These are phyloP conservation scores for Cucumis cinereus DNA, from an alignment of 306 rosid species.

Conservation along the genomic window DNA sequence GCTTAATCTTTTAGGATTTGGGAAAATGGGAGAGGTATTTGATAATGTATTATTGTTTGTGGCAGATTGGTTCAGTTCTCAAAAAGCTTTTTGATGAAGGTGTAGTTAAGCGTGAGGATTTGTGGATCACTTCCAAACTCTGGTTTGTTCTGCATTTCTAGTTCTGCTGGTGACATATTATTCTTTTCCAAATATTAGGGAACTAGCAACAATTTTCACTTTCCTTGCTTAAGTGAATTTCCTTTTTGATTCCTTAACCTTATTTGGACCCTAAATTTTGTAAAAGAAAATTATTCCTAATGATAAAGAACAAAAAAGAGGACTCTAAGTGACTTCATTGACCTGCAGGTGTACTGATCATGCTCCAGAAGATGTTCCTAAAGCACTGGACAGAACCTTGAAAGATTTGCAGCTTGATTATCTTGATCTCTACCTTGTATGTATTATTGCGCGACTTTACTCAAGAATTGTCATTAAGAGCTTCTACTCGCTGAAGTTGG, in stretches of 20 bases:
- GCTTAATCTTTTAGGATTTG: background rate
- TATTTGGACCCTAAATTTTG: background rate
- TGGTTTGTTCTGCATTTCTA: slow-evolving; percentile 31
- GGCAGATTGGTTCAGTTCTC: slow-evolving; percentile 56
- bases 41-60: background rate
- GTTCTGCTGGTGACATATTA: background rate
- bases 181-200: background rate
- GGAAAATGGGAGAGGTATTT: background rate
- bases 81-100: slow-evolving; percentile 63
- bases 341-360: slow-evolving; percentile 55
- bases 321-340: background rate
- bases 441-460: slow-evolving; percentile 6
- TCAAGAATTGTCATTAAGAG: background rate
- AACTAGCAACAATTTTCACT: background rate
- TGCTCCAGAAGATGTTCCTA: slow-evolving; percentile 66
- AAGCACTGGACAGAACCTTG: slow-evolving; percentile 59
- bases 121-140: slow-evolving; percentile 85
- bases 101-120: slow-evolving; percentile 66
- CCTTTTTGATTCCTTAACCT: background rate
- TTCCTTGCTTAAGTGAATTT: background rate
- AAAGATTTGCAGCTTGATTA: slow-evolving; percentile 66
- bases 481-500: background rate
- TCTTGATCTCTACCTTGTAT: slow-evolving; percentile 73
- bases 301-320: background rate
- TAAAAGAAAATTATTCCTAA: too few species aligned